Percentiles rank a stretch among this genome's conserved stretches.
Evolutionary conservation across 2,329 filamentous ascomycete genomes (phyloP).

Genomic region (Pestalotiopsis sp.): DNA sequence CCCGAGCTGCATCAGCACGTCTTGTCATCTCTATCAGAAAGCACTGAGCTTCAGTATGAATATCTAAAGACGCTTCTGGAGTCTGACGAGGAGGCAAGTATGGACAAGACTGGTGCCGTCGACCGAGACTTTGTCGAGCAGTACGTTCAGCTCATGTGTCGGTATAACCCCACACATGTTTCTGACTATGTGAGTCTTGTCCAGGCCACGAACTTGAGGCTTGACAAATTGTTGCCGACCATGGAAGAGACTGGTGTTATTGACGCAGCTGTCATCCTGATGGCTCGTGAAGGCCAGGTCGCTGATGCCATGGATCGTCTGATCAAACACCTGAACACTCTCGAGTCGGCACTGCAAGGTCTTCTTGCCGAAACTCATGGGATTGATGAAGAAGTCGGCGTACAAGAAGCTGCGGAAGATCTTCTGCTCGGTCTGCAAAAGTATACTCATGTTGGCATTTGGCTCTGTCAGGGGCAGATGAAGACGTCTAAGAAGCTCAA

Average conservation of each 20-base stretch:
- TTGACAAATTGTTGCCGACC: conserved; percentile 79
- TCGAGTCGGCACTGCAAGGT: conserved; percentile 77
- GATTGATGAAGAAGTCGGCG: conserved; percentile 50
- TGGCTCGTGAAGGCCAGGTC: conserved; percentile 85
- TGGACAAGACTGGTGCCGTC: conserved; percentile 31
- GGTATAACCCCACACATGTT: conserved; percentile 78
- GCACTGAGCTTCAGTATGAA: conserved; percentile 67
- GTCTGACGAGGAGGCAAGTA: conserved; percentile 37
- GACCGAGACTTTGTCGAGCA: conserved; percentile 70
- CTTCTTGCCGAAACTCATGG: conserved; percentile 64
- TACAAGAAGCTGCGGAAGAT: conserved; percentile 69
- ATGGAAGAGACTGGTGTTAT: conserved; percentile 90
- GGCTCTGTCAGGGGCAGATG: conserved; percentile 88
- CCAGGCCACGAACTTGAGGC: conserved; percentile 73
- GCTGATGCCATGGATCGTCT: conserved; percentile 82
- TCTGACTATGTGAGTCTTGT: conserved; percentile 79
- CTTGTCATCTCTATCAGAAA: conserved; percentile 60
- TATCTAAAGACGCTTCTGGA: conserved; percentile 80
- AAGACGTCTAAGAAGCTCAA: conserved; percentile 53
- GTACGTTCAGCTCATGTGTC: conserved; percentile 91
- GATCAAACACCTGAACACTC: conserved; percentile 73
- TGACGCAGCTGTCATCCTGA: conserved; percentile 87
- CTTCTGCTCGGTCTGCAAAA: conserved; percentile 80
- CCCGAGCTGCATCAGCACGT: conserved; percentile 67
- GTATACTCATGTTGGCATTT: conserved; percentile 89